Evolutionary conservation across 768 basidiomycete species (phyloP), one percentile per base, ranked within the genome.

Genomic region (Mycena polygramma): DNA sequence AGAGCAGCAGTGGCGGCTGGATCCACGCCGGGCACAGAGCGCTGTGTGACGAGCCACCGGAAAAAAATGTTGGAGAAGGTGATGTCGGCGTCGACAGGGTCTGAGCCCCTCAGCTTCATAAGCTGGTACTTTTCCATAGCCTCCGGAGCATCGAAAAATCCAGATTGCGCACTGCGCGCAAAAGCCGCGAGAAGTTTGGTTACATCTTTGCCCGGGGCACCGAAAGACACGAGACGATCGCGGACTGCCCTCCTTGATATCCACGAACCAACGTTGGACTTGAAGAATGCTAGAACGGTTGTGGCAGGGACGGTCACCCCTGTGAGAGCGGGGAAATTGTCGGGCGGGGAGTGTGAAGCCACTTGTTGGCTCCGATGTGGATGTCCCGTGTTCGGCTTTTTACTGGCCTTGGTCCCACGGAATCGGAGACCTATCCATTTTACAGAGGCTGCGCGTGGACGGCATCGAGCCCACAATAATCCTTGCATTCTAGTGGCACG

Each of bases 1-100:
- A 73, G 49, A 5, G 10, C 61, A 22, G 54, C 84, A 79, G 39
- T 68, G 73, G 59, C 54, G 10, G n/a, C 2, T 19, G 59, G 19
- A 36, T 65, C 10, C 37, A 64, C 58, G 15, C 72, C 72, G 13
- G 35, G 55, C 1, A 55, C 24, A 11, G 64, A 35, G 3, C 17
- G 20, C 22, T 53, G 58, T 4, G 17, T 41, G 20, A 7, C 36
- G 17, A 67, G 55, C 68, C 66, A 71, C 13, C 48, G 57, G 68
- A 68, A 62, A 35, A 74, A 70, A 17, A 64, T 64, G 17, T 69
- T 39, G 59, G 69, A 71, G 45, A 68, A 63, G 53, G 59, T 57
- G 7, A 73, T 52, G 51, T 73, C 72, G 15, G 64, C 55, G 11
- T 74, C 70, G 36, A 43, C 20, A 11, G 37, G 10, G 26, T 70